Evolutionary conservation across 1,139 yeast species (phyloP), one percentile per base, ranked within the genome.

Genomic region (Tardiomyces depauwii): DNA sequence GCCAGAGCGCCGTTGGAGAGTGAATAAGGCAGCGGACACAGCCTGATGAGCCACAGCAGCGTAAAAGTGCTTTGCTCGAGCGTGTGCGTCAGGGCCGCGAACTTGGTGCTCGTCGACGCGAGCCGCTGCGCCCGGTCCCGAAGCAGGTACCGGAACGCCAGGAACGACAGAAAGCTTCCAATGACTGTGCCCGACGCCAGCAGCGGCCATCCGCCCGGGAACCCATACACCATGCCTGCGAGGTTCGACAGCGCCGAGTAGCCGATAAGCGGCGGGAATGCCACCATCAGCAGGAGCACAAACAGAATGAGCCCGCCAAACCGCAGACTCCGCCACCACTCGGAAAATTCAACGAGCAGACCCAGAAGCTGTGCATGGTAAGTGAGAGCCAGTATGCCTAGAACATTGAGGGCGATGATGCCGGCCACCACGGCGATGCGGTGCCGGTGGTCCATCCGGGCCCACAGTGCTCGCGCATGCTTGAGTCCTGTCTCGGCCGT

Each of bases 1-100:
- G 94, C 91, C 53, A 91, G 71, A 0, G 95, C 96, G 3, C 96
- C 97, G 59, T 91, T 91, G 0, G 94, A 82, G 41, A 89, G 68
- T 2, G 96, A 86, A 60, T 89, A 91, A 0, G 98, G 97, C 56
- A 89, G 74, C 0, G 98, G 98, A 55, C 96, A 87, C 49, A 89
- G 65, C 47, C 96, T 71, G 41, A 91, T 74, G 61, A 89, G 71
- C 47, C 82, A 74, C 46, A 91, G 65, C 40, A 91, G 64, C 51
- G 78, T 62, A 49, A 88, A 73, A 49, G 86, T 80, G 51, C 80
- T 83, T 44, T 74, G 71, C 47, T 80, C 80, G 51, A 91, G 65
- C 7, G 88, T 83, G 48, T 80, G 79, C 1, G 88, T 74, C 54
- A 91, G 76, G 1, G 95, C 89, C 52, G 80, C 75, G 54, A 91